These are phyloP conservation scores for Parietichytrium sp. DNA, from an alignment of 108 stramenopile genomes.

Conservation along the genomic window DNA sequence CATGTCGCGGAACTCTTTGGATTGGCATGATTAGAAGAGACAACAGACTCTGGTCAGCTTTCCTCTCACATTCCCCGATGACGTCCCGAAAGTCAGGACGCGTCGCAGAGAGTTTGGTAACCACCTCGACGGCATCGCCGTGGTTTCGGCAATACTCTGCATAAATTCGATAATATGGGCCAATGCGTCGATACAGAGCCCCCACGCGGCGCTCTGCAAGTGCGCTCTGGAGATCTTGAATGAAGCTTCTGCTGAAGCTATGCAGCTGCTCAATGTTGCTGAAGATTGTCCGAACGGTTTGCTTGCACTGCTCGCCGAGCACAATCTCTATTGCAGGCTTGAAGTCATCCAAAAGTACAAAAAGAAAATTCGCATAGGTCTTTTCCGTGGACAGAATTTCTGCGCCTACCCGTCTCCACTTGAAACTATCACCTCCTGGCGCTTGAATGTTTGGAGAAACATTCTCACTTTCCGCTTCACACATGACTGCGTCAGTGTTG, in stretches of 20 bases:
- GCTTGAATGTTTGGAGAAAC: too few species aligned
- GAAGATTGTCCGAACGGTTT: not conserved
- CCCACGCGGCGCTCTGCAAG: not conserved
- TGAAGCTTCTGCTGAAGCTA: not conserved
- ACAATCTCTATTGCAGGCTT: not conserved
- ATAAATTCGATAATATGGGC: not conserved
- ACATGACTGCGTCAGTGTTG: too few species aligned
- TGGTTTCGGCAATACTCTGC: constrained; percentile 35
- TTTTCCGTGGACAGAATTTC: not conserved
- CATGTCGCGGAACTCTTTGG: constrained; percentile 15
- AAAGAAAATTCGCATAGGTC: not conserved
- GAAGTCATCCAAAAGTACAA: not conserved
- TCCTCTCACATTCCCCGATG: not conserved
- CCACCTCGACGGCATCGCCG: not conserved
- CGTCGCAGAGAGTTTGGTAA: not conserved
- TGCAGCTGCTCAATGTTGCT: constrained; percentile 33
- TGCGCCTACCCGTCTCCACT: constrained; percentile 16
- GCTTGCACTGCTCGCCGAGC: not conserved
- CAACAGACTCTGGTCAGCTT: not conserved
- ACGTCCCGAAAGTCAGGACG: not conserved
- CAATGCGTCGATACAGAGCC: not conserved
- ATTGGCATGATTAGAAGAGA: constrained; percentile 35
- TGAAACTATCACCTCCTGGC: too few species aligned
- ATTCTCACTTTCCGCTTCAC: too few species aligned
- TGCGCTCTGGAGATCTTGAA: not conserved